Base-by-base conservation (phyloP, 768 basidiomycete genomes). In the Pleurotus tuoliensis region DNA sequence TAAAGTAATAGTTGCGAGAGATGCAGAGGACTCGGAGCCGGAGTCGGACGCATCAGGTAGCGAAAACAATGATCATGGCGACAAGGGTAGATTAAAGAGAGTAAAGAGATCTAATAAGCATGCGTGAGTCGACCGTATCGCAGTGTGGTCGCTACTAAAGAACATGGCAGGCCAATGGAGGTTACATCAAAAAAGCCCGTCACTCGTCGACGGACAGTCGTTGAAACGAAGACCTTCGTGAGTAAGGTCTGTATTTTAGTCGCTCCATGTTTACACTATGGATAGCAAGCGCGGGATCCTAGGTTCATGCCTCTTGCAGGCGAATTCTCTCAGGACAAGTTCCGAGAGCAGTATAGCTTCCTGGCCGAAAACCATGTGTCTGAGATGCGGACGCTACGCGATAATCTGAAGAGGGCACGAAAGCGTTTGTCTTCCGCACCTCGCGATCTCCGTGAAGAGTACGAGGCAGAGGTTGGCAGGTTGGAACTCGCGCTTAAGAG, bases 181-280 rank as follows among this genome's bases (percentile, higher is more conserved):
- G 76, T 91, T 52, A 87, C 89, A 13, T 92, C 94, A 0, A 97
- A 94, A 69, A 82, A 80, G 62, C 92, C 91, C 1, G 90, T 95
- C 13, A 82, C 87, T 5, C 82, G 94, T 18, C 78, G 78, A 53
- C 74, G 92, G 56, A 76, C 75, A 8, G 86, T 90, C 0, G 80
- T 94, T 3, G 88, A 93, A 61, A 77, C 82, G 12, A 76, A 81
- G 39, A 81, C 84, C 59, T 65, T 78, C 43, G 93, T 91, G 64
- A 56, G 88, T 67, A 25, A 11, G 2, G 37, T 24, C 47, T 52
- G 50, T 58, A 25, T 39, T 13, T 40, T 4, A 18, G 25, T 44
- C 41, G 22, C 47, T 44, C 56, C 62, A 5, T 59, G 46, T 24
- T 34, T 15, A 11, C 16, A 27, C 44, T 52, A 20, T 43, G 18